Base-by-base conservation (phyloP, 768 basidiomycete species). In the Auricularia sp. region DNA sequence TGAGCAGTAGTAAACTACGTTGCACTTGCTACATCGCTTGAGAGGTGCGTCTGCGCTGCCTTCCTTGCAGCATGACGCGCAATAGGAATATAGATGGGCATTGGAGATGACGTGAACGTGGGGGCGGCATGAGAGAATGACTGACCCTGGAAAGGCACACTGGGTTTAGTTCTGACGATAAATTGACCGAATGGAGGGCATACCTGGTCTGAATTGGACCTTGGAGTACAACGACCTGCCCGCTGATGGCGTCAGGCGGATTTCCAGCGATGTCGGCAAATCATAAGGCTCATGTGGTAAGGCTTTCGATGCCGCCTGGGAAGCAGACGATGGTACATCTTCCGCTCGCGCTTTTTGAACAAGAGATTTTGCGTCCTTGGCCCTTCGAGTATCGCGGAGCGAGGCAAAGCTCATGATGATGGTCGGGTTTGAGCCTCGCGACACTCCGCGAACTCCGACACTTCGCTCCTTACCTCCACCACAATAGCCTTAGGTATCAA, bases 21-120 rank as follows among this genome's bases (percentile, higher is more conserved):
- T 82, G 72, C 96, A 98, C 4, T 77, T 79, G 0, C 87, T 83
- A 73, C 96, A 98, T 61, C 90, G 79, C 71, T 84, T 87, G 65
- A 94, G 71, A 0, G 77, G 73, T 21, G 71, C 65, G 0, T 74
- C 35, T 1, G 74, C 68, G 13, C 80, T 73, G 1, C 39, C 35
- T 6, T 78, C 70, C 0, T 75, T 76, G 51, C 81, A 79, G 69
- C 94, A 97, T 5, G 79, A 79, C 1, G 90, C 89, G 69, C 94
- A 97, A 71, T 87, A 79, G 1, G 76, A 75, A 13, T 80, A 75
- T 10, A 97, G 77, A 68, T 84, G 79, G 21, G 77, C 73, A 44
- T 80, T 86, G 0, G 91, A 90, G 14, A 95, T 80, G 0, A 83
- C 85, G 16, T 83, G 78, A 29, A 86, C 78, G 64, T 85, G 81